Evolutionary conservation across 805 yeast species (phyloP).

Genomic region (Sugiyamaella valdiviana): DNA sequence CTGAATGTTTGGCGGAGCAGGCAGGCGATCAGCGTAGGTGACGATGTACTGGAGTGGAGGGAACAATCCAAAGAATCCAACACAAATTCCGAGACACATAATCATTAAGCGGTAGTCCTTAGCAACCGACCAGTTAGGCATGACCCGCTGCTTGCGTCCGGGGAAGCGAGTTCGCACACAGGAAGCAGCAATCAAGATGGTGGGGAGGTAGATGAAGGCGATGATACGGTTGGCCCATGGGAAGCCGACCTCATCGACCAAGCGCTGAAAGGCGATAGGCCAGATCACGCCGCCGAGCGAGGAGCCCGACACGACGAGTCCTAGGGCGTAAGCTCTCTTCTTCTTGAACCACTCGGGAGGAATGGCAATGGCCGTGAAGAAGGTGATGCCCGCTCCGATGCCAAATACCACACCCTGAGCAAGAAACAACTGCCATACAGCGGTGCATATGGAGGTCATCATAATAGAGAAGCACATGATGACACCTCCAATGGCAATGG

Average conservation of each 20-base stretch:
- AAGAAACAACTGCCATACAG: conserved; percentile 46
- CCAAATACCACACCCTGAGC: conserved; percentile 50
- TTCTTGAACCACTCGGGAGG: conserved; percentile 46
- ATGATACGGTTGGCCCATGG: conserved; percentile 48
- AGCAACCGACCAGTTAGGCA: conserved; percentile 23
- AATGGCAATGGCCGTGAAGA: conserved; percentile 40
- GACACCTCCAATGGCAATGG: conserved; percentile 39
- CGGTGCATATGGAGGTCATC: conserved; percentile 41
- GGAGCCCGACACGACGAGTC: conserved; percentile 44
- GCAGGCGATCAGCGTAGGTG: conserved; percentile 22
- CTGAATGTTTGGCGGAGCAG: conserved; percentile 16
- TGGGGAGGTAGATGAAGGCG: conserved; percentile 34
- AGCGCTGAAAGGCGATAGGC: conserved; percentile 38
- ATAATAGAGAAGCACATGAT: conserved; percentile 41
- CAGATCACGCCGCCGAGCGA: conserved; percentile 49
- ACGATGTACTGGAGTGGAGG: conserved; percentile 30
- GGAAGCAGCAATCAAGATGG: conserved; percentile 5
- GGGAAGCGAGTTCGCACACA: conserved; percentile 10
- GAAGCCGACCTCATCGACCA: conserved; percentile 43
- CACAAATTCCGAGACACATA: conserved; percentile 14
- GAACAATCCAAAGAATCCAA: conserved; percentile 25
- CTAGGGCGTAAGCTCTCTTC: conserved; percentile 42
- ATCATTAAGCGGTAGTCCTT: conserved; percentile 21
- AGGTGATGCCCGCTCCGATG: conserved; percentile 41
- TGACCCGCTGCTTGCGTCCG: conserved; percentile 3